A percentile compares a stretch with the other conserved stretches of the same genome.
Conservation (phyloP, 129 eudicot genomes). For the Ambrosia trifida region DNA sequence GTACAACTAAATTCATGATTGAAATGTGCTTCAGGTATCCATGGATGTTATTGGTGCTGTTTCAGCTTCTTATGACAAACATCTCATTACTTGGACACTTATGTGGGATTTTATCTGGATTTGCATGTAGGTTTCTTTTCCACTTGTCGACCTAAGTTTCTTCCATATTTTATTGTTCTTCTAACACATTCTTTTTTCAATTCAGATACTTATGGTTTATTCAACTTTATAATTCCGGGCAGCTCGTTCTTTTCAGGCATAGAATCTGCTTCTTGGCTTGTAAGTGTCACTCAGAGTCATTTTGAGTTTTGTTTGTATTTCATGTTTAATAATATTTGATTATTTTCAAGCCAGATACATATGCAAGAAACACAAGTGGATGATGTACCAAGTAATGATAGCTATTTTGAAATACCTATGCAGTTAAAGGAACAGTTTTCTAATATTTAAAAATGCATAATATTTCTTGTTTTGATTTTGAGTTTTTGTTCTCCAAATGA, state of each 20-base stretch:
- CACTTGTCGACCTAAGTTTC: background rate
- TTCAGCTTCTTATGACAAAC: slow-evolving; percentile 88
- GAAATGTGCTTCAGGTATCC: slow-evolving; percentile 59
- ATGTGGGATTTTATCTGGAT: slow-evolving; percentile 97
- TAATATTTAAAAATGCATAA: background rate
- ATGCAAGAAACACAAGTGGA: background rate
- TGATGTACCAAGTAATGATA: background rate
- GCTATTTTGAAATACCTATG: background rate
- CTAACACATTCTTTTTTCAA: slow-evolving; percentile 12
- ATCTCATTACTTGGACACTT: slow-evolving; percentile 97
- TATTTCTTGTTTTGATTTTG: background rate
- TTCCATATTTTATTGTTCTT: slow-evolving; percentile 24
- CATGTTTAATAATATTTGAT: background rate
- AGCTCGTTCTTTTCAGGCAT: slow-evolving; percentile 76
- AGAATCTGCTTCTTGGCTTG: slow-evolving; percentile 85
- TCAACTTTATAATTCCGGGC: slow-evolving; percentile 79
- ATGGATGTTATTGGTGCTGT: slow-evolving; percentile 74
- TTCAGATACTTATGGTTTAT: slow-evolving; percentile 82
- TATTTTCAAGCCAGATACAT: background rate
- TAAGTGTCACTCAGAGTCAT: slow-evolving; percentile 39
- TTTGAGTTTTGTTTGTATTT: slow-evolving; percentile 3
- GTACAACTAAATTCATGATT: background rate
- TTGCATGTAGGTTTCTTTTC: slow-evolving; percentile 64
- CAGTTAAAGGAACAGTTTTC: background rate
- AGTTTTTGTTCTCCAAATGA: background rate